Percentiles rank a stretch among this genome's conserved stretches.
phyloP scores from a whole-genome alignment of 1,284 basidiomycete genomes.

The Cryptococcus jaspeensis region DNA sequence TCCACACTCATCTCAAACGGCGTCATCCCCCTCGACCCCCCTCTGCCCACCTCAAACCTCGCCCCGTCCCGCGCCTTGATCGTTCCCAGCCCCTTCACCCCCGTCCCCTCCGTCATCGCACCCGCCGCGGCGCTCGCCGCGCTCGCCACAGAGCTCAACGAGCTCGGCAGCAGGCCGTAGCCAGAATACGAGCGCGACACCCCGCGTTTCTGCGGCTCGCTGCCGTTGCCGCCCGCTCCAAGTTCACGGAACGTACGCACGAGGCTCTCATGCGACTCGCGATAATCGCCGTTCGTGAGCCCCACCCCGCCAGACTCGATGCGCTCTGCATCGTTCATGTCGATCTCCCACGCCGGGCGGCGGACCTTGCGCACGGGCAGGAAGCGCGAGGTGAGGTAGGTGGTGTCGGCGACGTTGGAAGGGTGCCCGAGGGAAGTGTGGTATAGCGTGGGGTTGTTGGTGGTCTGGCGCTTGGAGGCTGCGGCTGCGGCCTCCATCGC shows the following conservation, averaged over 20 bases:
- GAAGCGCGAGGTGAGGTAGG: constrained; percentile 42
- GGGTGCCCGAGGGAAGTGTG: constrained; percentile 40
- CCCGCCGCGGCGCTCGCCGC: background rate
- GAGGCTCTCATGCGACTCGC: constrained; percentile 41
- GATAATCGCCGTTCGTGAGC: constrained; percentile 43
- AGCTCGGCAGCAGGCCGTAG: constrained; percentile 1
- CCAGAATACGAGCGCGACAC: constrained; percentile 1
- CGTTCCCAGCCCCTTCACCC: constrained; percentile 4
- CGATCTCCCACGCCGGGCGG: constrained; percentile 32
- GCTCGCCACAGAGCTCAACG: background rate
- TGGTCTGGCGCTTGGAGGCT: constrained; percentile 33
- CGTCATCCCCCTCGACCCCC: constrained; percentile 33
- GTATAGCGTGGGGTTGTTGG: constrained; percentile 40
- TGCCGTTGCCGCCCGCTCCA: constrained; percentile 4
- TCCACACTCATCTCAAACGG: constrained; percentile 45
- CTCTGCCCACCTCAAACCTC: background rate
- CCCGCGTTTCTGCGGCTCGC: constrained; percentile 1
- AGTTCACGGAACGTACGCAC: constrained; percentile 33
- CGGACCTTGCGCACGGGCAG: constrained; percentile 25
- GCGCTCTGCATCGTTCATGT: constrained; percentile 15
- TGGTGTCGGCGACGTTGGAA: constrained; percentile 35
- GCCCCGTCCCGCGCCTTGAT: background rate
- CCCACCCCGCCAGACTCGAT: constrained; percentile 22
- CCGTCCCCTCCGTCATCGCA: constrained; percentile 1
- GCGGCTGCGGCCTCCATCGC: constrained; percentile 31